A percentile compares a stretch with the other conserved stretches of the same genome.
Conservation (phyloP, 2,329 filamentous ascomycete species). For the Venturia asperata region DNA sequence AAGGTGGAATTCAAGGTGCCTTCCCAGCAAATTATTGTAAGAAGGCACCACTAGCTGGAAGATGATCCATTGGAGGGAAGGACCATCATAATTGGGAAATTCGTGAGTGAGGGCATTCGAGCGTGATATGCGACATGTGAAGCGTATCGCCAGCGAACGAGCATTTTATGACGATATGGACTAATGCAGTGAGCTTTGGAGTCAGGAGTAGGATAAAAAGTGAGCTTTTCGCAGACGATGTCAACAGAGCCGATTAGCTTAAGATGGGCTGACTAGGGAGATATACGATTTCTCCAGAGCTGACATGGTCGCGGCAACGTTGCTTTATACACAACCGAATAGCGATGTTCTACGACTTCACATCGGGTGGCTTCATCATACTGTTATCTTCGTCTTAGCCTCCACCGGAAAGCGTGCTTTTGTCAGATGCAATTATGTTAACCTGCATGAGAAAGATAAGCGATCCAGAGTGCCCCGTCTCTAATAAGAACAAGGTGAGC, state of each 20-base stretch:
- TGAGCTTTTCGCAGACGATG: neutral
- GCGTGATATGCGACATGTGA: neutral
- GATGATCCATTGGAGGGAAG: neutral
- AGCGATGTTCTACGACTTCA: neutral
- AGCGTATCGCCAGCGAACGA: neutral
- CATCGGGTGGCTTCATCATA: neutral
- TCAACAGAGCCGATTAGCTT: neutral
- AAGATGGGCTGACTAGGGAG: neutral
- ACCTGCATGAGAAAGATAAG: too few species aligned
- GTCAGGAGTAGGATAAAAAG: neutral
- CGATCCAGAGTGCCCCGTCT: too few species aligned
- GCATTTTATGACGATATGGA: neutral
- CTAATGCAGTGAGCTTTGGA: neutral
- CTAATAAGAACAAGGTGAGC: too few species aligned
- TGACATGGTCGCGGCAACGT: neutral
- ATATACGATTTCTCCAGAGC: neutral
- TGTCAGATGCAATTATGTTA: too few species aligned
- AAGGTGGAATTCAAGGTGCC: slow-evolving; percentile 58
- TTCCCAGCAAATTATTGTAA: slow-evolving; percentile 82
- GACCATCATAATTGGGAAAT: neutral
- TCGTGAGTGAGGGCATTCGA: neutral
- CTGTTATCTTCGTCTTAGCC: neutral
- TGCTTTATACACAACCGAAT: neutral
- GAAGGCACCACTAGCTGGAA: slow-evolving; percentile 21
- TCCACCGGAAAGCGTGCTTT: too few species aligned